Conservation (phyloP, 176 grass and related monocot genomes). For the Oryza glumipatula region DNA sequence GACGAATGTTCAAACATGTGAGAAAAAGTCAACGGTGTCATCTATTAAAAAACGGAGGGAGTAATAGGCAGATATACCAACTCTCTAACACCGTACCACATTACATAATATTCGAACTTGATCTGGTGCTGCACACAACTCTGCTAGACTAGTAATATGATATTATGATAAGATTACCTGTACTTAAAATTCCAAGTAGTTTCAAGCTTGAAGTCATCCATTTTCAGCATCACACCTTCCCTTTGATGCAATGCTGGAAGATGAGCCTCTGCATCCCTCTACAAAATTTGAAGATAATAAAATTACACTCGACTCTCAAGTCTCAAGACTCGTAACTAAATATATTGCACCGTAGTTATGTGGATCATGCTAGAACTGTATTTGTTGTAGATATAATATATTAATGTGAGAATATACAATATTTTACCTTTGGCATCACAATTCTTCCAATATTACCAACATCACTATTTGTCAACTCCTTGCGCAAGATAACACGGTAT, state of each 20-base stretch:
- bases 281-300: constrained; percentile 37
- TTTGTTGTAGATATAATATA: background rate
- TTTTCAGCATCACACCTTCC: constrained; percentile 65
- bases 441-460: constrained; percentile 84
- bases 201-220: constrained; percentile 72
- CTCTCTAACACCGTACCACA: background rate
- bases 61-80: constrained; percentile 9
- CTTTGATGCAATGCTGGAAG: constrained; percentile 75
- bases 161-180: constrained; percentile 45
- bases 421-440: constrained; percentile 78
- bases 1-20: too few species aligned
- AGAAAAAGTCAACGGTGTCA: too few species aligned
- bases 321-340: background rate
- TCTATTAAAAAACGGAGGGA: too few species aligned
- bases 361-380: background rate
- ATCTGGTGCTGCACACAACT: background rate
- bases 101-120: constrained; percentile 10
- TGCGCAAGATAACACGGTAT: constrained; percentile 48
- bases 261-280: constrained; percentile 82
- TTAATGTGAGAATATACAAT: constrained; percentile 20
- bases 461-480: constrained; percentile 95
- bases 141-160: background rate
- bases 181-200: constrained; percentile 88
- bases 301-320: background rate
- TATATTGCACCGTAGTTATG: background rate